A percentile compares a stretch with the other conserved stretches of the same genome.
phyloP scores from a whole-genome alignment of 2,329 filamentous ascomycete species.

The Lasiodiplodia citricola region DNA sequence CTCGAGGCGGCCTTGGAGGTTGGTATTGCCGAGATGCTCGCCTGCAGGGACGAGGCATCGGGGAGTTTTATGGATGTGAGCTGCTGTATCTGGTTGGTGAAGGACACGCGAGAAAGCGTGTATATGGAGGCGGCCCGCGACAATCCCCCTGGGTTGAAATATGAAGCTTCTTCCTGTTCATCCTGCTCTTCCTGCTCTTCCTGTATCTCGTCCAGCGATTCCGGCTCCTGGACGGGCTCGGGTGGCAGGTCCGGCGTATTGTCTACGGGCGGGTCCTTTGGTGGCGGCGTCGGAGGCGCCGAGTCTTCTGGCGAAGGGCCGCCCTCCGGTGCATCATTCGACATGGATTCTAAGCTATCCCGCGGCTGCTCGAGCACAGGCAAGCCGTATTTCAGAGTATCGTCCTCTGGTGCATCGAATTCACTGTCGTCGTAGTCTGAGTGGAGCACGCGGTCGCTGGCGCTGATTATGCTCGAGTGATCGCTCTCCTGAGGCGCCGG shows the following conservation, averaged over 20 bases:
- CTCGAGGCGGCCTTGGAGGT: constrained; percentile 83
- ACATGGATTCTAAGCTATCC: constrained; percentile 10
- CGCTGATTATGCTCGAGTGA: constrained; percentile 54
- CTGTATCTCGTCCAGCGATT: constrained; percentile 34
- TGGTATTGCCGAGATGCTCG: constrained; percentile 81
- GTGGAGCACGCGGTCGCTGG: constrained; percentile 62
- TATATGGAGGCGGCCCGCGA: constrained; percentile 85
- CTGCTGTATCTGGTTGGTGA: constrained; percentile 90
- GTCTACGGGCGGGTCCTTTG: constrained; percentile 53
- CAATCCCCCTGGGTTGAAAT: constrained; percentile 69
- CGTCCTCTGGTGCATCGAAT: constrained; percentile 59
- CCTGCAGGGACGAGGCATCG: constrained; percentile 80
- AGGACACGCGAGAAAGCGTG: constrained; percentile 88
- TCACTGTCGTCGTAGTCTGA: constrained; percentile 35
- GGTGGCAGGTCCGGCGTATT: constrained; percentile 26
- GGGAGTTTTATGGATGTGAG: constrained; percentile 89
- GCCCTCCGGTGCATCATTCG: neutral
- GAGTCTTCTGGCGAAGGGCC: constrained; percentile 27
- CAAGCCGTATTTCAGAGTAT: constrained; percentile 75
- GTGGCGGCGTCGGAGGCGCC: constrained; percentile 52
- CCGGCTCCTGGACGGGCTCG: constrained; percentile 28
- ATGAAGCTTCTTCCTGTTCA: constrained; percentile 58
- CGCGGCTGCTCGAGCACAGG: constrained; percentile 67
- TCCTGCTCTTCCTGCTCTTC: constrained; percentile 48
- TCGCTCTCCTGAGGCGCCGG: constrained; percentile 48